Conservation (phyloP, 2,329 filamentous ascomycete genomes). For the Triangularia verruculosa region DNA sequence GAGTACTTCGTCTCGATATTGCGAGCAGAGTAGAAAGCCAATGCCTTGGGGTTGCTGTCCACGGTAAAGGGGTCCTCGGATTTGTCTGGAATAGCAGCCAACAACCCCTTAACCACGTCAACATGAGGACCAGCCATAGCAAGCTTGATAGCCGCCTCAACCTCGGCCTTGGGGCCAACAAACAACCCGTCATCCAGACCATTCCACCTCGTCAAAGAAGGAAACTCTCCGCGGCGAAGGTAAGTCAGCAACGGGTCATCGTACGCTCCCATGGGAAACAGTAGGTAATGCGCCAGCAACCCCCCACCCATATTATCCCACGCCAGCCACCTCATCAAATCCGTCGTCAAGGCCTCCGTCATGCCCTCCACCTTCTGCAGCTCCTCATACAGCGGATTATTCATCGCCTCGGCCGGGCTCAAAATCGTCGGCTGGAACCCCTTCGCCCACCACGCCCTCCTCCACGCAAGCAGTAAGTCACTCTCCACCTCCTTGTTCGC, state of each 20-base stretch:
- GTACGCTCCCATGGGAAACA: constrained; percentile 77
- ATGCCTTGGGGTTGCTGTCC: constrained; percentile 61
- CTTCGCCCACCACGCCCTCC: constrained; percentile 91
- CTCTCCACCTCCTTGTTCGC: constrained; percentile 70
- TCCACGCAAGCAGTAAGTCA: constrained; percentile 79
- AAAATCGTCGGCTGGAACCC: constrained; percentile 85
- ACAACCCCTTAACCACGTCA: constrained; percentile 59
- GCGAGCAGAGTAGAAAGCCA: constrained; percentile 74
- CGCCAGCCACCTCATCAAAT: constrained; percentile 82
- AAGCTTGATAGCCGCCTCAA: constrained; percentile 61
- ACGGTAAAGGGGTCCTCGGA: constrained; percentile 55
- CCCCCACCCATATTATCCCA: constrained; percentile 91
- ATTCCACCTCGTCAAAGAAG: constrained; percentile 70
- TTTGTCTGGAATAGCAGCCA: constrained; percentile 46
- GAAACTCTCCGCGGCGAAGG: constrained; percentile 73
- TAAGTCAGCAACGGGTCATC: constrained; percentile 70
- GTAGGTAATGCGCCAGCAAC: constrained; percentile 72
- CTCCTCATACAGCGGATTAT: constrained; percentile 73
- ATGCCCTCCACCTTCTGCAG: constrained; percentile 61
- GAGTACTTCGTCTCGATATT: constrained; percentile 65
- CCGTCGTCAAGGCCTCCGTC: constrained; percentile 59
- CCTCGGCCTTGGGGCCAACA: constrained; percentile 62
- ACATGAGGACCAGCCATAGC: constrained; percentile 55
- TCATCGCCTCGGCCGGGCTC: constrained; percentile 74
- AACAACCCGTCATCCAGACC: constrained; percentile 69